These are phyloP conservation scores for Stevia rebaudiana DNA, from an alignment of 140 eudicot genomes.

Conservation along the genomic window DNA sequence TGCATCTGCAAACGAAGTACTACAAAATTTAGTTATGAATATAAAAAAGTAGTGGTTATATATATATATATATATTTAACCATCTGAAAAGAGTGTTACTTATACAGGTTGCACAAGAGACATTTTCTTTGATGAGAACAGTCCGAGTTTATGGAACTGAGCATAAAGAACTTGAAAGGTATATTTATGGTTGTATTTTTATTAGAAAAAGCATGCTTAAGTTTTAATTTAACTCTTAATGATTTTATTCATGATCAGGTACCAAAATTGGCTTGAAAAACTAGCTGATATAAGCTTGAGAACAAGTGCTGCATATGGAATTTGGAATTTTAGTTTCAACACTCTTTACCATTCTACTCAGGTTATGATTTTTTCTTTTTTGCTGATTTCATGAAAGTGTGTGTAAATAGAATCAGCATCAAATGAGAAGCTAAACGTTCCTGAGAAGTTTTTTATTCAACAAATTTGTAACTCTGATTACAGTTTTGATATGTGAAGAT, in stretches of 20 bases:
- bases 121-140: slow-evolving; percentile 92
- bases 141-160: slow-evolving; percentile 99
- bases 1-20: slow-evolving; percentile 96
- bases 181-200: slow-evolving; percentile 6
- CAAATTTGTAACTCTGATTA: background rate
- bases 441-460: background rate
- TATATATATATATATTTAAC: background rate
- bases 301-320: slow-evolving; percentile 94
- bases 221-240: slow-evolving; percentile 2
- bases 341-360: slow-evolving; percentile 92
- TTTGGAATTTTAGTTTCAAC: slow-evolving; percentile 94
- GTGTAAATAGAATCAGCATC: background rate
- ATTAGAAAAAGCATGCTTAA: background rate
- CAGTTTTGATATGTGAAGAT: background rate
- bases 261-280: slow-evolving; percentile 67
- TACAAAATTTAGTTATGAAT: background rate
- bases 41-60: background rate
- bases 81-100: slow-evolving; percentile 7
- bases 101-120: slow-evolving; percentile 92
- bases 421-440: background rate
- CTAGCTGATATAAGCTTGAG: slow-evolving; percentile 82
- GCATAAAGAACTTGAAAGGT: slow-evolving; percentile 80
- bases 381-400: background rate
- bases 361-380: slow-evolving; percentile 41
- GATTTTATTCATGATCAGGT: slow-evolving; percentile 39